A percentile compares a stretch with the other conserved stretches of the same genome.
Evolutionary conservation across 306 rosid genomes (phyloP).

Genomic region (Quercus agrifolia): DNA sequence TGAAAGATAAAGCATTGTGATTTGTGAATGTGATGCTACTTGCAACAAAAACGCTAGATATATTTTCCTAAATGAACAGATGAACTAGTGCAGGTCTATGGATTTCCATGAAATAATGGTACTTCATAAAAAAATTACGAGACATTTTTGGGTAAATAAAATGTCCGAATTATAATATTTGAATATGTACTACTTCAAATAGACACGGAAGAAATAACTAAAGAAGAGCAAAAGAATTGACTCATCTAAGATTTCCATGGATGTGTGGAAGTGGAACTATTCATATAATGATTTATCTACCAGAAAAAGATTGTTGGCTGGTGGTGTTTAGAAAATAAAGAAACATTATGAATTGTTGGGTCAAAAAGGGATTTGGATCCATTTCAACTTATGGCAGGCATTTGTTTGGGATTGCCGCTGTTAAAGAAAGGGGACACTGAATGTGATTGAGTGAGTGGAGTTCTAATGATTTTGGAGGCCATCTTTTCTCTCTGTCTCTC

Average conservation of each 20-base stretch:
- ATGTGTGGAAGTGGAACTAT: neutral
- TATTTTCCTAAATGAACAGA: no score
- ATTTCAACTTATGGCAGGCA: neutral
- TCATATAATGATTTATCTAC: constrained; percentile 25
- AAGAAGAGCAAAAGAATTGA: neutral
- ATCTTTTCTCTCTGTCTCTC: neutral
- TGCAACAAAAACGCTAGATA: no score
- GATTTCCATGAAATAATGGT: no score
- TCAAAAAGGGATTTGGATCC: neutral
- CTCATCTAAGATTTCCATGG: neutral
- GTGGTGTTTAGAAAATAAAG: constrained; percentile 10
- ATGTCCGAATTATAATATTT: neutral
- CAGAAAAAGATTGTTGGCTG: constrained; percentile 16
- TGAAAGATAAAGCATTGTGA: no score
- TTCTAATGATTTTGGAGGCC: constrained; percentile 40
- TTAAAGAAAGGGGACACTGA: constrained; percentile 47
- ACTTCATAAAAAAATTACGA: no score
- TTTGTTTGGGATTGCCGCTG: constrained; percentile 31
- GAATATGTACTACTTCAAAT: neutral
- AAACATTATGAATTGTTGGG: constrained; percentile 21
- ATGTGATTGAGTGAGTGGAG: constrained; percentile 52
- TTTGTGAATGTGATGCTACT: no score
- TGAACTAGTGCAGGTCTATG: no score
- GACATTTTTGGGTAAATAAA: neutral
- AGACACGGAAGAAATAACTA: neutral